A percentile compares a stretch with the other conserved stretches of the same genome.
These are phyloP conservation scores for Cudoniella acicularis DNA, from an alignment of 495 filamentous ascomycete genomes.

Conservation along the genomic window DNA sequence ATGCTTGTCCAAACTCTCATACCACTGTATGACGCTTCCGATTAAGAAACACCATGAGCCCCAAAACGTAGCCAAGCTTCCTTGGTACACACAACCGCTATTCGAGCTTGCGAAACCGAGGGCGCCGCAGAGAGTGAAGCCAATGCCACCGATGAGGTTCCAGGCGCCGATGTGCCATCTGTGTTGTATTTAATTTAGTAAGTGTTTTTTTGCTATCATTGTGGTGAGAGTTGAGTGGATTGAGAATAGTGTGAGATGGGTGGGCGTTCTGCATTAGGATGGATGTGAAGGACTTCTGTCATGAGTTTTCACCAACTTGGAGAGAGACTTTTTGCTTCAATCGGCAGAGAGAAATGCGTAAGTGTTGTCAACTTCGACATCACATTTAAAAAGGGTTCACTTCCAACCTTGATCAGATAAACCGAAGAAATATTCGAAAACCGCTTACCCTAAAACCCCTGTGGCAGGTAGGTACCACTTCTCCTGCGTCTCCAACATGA, in stretches of 20 bases:
- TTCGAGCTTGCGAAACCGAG: constrained; percentile 50
- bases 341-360: too few species aligned
- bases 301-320: too few species aligned
- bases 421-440: constrained; percentile 13
- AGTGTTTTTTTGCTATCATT: background rate
- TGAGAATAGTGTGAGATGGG: too few species aligned
- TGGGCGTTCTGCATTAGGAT: too few species aligned
- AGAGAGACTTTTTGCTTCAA: too few species aligned
- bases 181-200: too few species aligned
- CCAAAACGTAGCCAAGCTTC: constrained; percentile 59
- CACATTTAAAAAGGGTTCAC: too few species aligned
- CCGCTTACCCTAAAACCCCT: constrained; percentile 51
- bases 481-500: constrained; percentile 67
- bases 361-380: too few species aligned
- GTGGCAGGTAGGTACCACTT: constrained; percentile 62
- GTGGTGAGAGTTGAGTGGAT: background rate
- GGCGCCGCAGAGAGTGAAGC: constrained; percentile 66
- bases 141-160: constrained; percentile 50
- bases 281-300: too few species aligned
- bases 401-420: constrained; percentile 33
- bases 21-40: constrained; percentile 62
- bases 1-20: constrained; percentile 58
- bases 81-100: constrained; percentile 53
- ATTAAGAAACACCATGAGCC: constrained; percentile 69
- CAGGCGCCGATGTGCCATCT: constrained; percentile 39